Evolutionary conservation across 345 rosid genomes (phyloP), one percentile per base, ranked within the genome.

Genomic region (Hibiscus trionum): DNA sequence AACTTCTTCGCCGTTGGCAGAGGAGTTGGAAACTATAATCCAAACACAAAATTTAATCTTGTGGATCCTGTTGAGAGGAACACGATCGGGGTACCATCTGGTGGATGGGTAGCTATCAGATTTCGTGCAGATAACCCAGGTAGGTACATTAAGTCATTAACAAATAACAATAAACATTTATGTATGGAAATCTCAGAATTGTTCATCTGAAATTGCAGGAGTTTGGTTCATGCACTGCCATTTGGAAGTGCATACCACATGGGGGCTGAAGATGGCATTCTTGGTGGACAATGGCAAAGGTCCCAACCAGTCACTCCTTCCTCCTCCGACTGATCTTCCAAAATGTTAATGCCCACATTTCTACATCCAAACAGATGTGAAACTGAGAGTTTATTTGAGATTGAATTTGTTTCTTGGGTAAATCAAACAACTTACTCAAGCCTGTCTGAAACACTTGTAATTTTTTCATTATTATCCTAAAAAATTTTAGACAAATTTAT

Each of bases 201-300:
- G 8, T 58, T 2, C 2, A 10, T 49, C 4, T 58, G 11, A 3
- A 31, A 39, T 55, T 73, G 65, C 75, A 95, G 98, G 99, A 26
- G 96, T 95, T 26, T 95, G 98, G 99, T 91, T 94, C 80, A 76
- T 94, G 95, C 98, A 93, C 77, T 93, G 98, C 70, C 98, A 93
- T 85, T 77, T 94, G 79, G 98, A 94, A 81, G 85, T 91, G 61
- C 98, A 94, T 85, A 94, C 98, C 29, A 88, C 96, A 44, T 94
- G 98, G 98, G 98, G 98, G 72, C 81, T 94, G 4, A 94, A 91
- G 86, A 94, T 94, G 98, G 97, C 98, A 4, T 94, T 91, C 78
- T 78, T 90, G 82, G 99, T 92, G 79, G 96, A 89, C 47, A 92
- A 92, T 56, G 99, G 98, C 26, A 95, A 88, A 82, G 96, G 96